Conservation (phyloP, 192 early-diverging fungal species). For the Anaeromyces robustus region DNA sequence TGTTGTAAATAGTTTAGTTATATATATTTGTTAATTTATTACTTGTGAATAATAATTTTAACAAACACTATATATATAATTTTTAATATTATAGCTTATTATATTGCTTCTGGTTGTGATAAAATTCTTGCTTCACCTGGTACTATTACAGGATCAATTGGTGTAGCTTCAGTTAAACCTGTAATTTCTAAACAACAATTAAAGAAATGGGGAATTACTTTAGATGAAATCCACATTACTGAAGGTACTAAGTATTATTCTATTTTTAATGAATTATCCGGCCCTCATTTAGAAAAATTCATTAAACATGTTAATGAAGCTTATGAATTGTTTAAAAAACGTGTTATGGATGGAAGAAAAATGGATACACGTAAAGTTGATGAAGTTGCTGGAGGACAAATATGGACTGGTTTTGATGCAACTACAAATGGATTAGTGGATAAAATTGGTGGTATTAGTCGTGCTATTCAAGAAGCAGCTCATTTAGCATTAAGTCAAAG, state of each 20-base stretch:
- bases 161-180: constrained; percentile 41
- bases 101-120: constrained; percentile 29
- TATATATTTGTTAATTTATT: background rate
- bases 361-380: constrained; percentile 29
- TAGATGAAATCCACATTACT: constrained; percentile 34
- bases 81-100: constrained; percentile 46
- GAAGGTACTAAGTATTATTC: constrained; percentile 27
- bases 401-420: constrained; percentile 47
- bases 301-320: constrained; percentile 22
- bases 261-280: constrained; percentile 25
- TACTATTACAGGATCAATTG: constrained; percentile 59
- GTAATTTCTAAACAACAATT: constrained; percentile 34
- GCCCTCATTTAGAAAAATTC: constrained; percentile 23
- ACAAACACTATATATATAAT: no score
- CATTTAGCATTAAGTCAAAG: background rate
- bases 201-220: constrained; percentile 35
- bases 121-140: constrained; percentile 44
- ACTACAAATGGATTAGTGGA: constrained; percentile 40
- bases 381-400: constrained; percentile 37
- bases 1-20: background rate
- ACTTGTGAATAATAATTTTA: no score
- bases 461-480: background rate
- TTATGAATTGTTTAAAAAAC: constrained; percentile 35
- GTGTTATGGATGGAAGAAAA: constrained; percentile 38
- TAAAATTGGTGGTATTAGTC: constrained; percentile 28